Base-by-base conservation (phyloP, 2,329 filamentous ascomycete genomes). In the Aspergillus tubingensis region DNA sequence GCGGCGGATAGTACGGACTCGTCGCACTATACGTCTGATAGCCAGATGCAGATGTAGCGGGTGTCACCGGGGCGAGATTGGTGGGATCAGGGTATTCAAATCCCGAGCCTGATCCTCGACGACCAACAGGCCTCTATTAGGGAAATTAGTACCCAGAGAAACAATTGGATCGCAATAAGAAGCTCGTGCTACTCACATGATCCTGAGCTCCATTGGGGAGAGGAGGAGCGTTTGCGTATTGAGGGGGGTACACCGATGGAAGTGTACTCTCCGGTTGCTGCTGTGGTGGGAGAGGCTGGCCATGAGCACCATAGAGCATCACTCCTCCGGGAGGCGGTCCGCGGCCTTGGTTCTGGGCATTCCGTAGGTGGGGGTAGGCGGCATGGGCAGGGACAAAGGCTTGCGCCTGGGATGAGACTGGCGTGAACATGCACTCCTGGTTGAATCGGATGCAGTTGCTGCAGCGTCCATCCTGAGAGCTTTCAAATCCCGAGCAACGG, bases 381-480 rank as follows among this genome's bases (percentile, higher is more conserved):
- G 88, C 87, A 72, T 90, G 87, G 8, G 88, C 88, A 7, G 88
- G 88, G 36, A 91, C 88, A 70, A 91, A 91, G 10, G 89, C 88
- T 74, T 90, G 88, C 8, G 88, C 86, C 76, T 91, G 88, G 10
- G 88, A 88, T 3, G 87, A 90, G 23, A 91, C 88, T 2, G 89
- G 88, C 1, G 88, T 91, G 76, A 91, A 91, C 76, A 91, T 86
- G 77, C 89, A 91, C 72, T 90, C 88, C 75, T 91, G 88, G 65
- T 88, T 88, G 77, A 91, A 91, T 51, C 88, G 82, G 65, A 87
- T 82, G 72, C 88, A 91, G 74, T 91, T 91, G 70, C 83, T 85
- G 80, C 88, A 91, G 62, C 88, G 85, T 61, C 89, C 89, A 74
- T 91, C 87, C 41, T 88, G 85, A 41, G 87, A 89, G 59, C 84